phyloP scores from a whole-genome alignment of 176 grass and related monocot species.

The Metroxylon sagu region DNA sequence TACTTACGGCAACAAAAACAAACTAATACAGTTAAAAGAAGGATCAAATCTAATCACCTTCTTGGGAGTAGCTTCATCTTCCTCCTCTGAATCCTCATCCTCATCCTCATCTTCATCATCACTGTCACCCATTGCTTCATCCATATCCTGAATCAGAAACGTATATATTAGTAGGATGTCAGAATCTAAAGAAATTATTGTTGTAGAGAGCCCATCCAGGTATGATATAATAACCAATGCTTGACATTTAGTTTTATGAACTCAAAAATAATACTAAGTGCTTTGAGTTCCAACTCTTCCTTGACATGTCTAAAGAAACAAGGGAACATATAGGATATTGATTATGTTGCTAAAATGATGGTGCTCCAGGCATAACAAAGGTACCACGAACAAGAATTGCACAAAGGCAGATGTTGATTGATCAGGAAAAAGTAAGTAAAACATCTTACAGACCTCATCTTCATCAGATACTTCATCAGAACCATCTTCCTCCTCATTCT shows the following conservation, averaged over 20 bases:
- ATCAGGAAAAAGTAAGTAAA: too few relatives aligned
- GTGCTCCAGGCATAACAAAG: too few relatives aligned
- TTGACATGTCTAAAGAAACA: too few relatives aligned
- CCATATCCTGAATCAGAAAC: conserved; percentile 11
- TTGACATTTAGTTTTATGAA: too few relatives aligned
- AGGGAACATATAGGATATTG: too few relatives aligned
- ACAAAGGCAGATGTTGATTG: too few relatives aligned
- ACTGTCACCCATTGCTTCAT: conserved; percentile 8
- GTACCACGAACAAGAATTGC: too few relatives aligned
- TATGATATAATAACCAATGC: too few relatives aligned
- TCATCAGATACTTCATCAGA: conserved; percentile 19
- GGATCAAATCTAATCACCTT: conserved; percentile 28
- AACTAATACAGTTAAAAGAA: background rate
- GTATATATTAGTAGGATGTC: background rate
- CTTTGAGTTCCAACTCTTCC: too few relatives aligned
- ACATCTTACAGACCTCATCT: conserved; percentile 18
- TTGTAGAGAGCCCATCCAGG: too few relatives aligned
- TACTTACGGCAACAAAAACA: background rate
- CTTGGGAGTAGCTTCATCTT: conserved; percentile 68
- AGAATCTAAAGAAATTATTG: background rate
- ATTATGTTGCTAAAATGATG: too few relatives aligned
- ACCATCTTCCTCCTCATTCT: conserved; percentile 28
- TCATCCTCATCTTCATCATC: conserved; percentile 23
- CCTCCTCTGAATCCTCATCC: conserved; percentile 32
- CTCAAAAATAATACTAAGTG: too few relatives aligned